Conservation (phyloP, 2,329 filamentous ascomycete species). For the Apiospora saccharicola region DNA sequence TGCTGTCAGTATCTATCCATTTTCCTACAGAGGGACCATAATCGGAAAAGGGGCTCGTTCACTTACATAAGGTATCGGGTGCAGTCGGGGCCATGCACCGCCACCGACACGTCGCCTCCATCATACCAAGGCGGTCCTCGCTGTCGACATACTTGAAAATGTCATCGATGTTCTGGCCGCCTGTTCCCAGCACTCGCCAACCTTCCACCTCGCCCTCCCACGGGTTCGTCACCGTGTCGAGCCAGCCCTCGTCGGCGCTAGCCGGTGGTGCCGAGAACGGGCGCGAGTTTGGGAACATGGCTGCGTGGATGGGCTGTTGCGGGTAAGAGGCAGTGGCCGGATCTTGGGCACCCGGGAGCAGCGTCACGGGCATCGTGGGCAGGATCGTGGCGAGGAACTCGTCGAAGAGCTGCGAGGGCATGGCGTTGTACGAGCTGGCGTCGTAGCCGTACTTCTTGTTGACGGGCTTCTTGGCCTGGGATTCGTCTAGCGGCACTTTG, state of each 20-base stretch:
- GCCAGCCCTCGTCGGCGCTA: slow-evolving; percentile 69
- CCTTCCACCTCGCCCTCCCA: slow-evolving; percentile 92
- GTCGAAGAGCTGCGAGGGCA: slow-evolving; percentile 85
- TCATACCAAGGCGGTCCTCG: slow-evolving; percentile 81
- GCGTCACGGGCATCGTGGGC: slow-evolving; percentile 85
- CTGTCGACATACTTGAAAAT: slow-evolving; percentile 89
- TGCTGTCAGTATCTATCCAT: slow-evolving; percentile 21
- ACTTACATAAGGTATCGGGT: slow-evolving; percentile 91
- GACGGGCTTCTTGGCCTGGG: slow-evolving; percentile 56
- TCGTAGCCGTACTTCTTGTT: slow-evolving; percentile 96
- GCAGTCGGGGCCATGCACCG: slow-evolving; percentile 90
- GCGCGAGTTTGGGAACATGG: slow-evolving; percentile 84
- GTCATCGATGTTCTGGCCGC: slow-evolving; percentile 93
- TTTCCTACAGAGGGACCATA: background rate
- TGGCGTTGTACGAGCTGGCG: slow-evolving; percentile 83
- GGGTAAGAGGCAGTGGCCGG: slow-evolving; percentile 90
- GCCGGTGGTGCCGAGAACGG: slow-evolving; percentile 65
- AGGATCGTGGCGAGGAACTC: slow-evolving; percentile 81
- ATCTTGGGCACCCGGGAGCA: slow-evolving; percentile 84
- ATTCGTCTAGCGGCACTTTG: slow-evolving; percentile 43
- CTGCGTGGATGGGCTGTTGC: slow-evolving; percentile 90
- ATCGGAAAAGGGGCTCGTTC: background rate
- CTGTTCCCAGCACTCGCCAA: slow-evolving; percentile 84
- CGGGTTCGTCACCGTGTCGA: slow-evolving; percentile 91
- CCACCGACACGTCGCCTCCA: slow-evolving; percentile 96